Evolutionary conservation across 2,329 filamentous ascomycete species (phyloP), one percentile per base, ranked within the genome.

Genomic region (Fusarium sp.): DNA sequence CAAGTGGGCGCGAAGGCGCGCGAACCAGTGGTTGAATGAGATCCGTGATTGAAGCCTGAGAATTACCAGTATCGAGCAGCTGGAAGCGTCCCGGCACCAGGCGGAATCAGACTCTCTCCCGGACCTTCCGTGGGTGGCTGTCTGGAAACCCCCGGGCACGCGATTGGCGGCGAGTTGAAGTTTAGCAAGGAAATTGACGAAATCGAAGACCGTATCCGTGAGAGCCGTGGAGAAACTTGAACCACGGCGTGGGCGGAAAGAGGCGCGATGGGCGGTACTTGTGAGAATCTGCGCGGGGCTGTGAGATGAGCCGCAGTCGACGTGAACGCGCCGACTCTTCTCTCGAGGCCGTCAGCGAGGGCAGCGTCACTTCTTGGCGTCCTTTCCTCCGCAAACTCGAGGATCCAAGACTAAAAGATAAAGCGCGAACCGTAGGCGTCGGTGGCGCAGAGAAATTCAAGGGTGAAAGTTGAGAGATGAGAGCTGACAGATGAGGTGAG

Each of bases 91-190:
- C 58, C 27, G 52, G 60, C 40, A 60, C 29, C 50, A 69, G 22
- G 64, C 57, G 52, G 67, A 64, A 65, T 52, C 63, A 35, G 70
- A 52, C 56, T 67, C 58, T 42, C 50, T 71, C 70, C 69, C 69
- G 75, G 64, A 18, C 37, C 58, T 76, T 76, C 71, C 69, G 75
- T 42, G 52, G 66, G 24, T 62, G 61, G 38, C 62, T 52, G 62
- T 63, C 54, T 59, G 62, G 20, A 57, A 62, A 67, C 54, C 71
- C 62, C 61, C 47, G 37, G 57, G 50, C 24, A 50, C 37, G 38
- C 29, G 58, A 61, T 47, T 64, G 37, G 56, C 69, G 37, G 56
- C 69, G 50, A 52, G 20, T 29, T 42, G 22, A 50, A 58, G 40
- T 40, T 64, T 38, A 60, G 29, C 38, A 31, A 62, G 56, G 62